Percentiles rank a stretch among this genome's conserved stretches.
Evolutionary conservation across 257 asterid species (phyloP).

Genomic region (Solanum bukasovii): DNA sequence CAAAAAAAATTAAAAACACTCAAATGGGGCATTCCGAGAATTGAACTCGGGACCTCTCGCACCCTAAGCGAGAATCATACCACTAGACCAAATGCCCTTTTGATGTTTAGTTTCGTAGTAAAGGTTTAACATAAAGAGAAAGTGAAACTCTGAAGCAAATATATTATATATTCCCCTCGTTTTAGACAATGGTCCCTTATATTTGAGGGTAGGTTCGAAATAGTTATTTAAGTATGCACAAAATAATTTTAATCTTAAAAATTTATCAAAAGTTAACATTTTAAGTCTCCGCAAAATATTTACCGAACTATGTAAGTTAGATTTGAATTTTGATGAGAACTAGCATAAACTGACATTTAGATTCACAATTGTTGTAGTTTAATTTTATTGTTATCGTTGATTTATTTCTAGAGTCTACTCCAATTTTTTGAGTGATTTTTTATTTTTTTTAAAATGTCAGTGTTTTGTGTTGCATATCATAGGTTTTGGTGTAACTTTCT

Average conservation of each 20-base stretch:
- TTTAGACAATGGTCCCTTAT: too few species aligned
- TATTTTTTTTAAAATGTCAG: background rate
- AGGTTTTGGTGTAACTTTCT: background rate
- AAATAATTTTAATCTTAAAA: background rate
- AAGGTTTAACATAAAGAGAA: too few species aligned
- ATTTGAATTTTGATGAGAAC: background rate
- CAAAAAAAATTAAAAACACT: too few species aligned
- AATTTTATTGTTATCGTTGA: background rate
- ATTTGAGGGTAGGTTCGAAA: background rate
- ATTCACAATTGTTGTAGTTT: background rate
- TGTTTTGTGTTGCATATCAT: background rate
- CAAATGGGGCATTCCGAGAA: conserved; percentile 62
- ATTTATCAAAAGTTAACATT: background rate
- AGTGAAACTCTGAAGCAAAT: too few species aligned
- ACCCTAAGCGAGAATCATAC: conserved; percentile 86
- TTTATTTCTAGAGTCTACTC: background rate
- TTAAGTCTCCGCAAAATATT: background rate
- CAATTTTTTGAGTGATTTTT: background rate
- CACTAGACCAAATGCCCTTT: conserved; percentile 76
- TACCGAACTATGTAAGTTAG: background rate
- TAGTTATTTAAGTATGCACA: background rate
- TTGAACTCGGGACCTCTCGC: conserved; percentile 94
- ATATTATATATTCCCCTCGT: too few species aligned
- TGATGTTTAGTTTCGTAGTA: too few species aligned
- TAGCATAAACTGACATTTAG: background rate